These are phyloP conservation scores for Plantago lanceolata DNA, from an alignment of 305 asterid species.

Conservation along the genomic window DNA sequence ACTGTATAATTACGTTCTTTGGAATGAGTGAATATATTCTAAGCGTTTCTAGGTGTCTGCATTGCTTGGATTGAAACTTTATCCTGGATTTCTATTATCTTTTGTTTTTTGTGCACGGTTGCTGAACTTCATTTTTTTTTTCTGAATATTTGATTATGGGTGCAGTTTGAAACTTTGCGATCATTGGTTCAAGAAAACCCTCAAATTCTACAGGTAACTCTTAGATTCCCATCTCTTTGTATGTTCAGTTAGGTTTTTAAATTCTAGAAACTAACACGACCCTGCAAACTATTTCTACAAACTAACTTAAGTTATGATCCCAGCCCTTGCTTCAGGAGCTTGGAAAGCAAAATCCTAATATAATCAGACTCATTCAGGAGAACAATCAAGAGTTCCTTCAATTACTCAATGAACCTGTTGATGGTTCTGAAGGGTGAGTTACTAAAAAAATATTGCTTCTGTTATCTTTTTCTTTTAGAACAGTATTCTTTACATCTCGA, in stretches of 20 bases:
- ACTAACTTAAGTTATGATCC: slow-evolving; percentile 13
- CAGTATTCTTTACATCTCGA: too few relatives aligned
- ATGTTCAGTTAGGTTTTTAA: too few relatives aligned
- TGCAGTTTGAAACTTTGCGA: slow-evolving; percentile 82
- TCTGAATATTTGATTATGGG: slow-evolving; percentile 12
- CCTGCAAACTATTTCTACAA: neutral
- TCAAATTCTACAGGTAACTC: slow-evolving; percentile 74
- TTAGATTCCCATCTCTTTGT: too few relatives aligned
- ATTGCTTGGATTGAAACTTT: neutral
- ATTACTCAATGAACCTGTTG: slow-evolving; percentile 74
- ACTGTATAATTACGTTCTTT: neutral
- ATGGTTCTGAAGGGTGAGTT: slow-evolving; percentile 72
- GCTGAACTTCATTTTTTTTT: neutral
- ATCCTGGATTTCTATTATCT: neutral
- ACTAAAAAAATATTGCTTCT: slow-evolving; percentile 12
- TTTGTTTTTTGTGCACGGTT: too few relatives aligned
- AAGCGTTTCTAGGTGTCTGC: neutral
- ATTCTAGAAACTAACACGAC: too few relatives aligned
- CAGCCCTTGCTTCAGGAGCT: slow-evolving; percentile 95
- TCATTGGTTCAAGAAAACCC: slow-evolving; percentile 95
- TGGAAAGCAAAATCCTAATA: slow-evolving; percentile 82
- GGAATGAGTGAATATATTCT: neutral
- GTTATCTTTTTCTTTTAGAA: neutral
- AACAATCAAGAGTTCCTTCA: slow-evolving; percentile 84
- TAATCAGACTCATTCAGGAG: slow-evolving; percentile 73